Evolutionary conservation across 2,329 filamentous ascomycete species (phyloP), one percentile per base, ranked within the genome.

Genomic region (Neofusicoccum laricinum): DNA sequence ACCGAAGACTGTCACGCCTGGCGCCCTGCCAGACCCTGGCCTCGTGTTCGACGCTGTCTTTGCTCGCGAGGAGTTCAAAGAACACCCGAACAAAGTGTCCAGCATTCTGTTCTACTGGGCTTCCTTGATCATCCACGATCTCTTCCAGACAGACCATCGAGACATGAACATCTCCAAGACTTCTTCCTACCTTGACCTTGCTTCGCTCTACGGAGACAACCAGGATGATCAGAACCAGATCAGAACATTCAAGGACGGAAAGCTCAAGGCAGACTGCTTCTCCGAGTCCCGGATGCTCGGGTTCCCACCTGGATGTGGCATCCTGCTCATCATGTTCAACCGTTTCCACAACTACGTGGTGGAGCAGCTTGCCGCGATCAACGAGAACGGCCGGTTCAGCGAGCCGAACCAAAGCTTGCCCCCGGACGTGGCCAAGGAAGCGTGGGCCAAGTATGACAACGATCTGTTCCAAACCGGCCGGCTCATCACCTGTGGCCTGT

Each of bases 281-380:
- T 82, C 86, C 1, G 86, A 90, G 67, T 84, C 85, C 67, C 82
- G 89, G 12, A 78, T 90, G 2, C 79, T 90, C 17, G 84, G 85
- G 1, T 88, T 90, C 66, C 89, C 89, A 2, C 85, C 88, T 0
- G 89, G 88, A n/a, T 86, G 89, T 30, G 85, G 86, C 61, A 83
- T 85, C 21, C 78, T 90, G 66, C 76, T 91, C 32, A 84, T 91
- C 65, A 84, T 90, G 76, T 91, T 89, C 79, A 84, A 82, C 62
- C 76, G 80, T 12, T 95, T 95, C 77, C 93, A 97, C 77, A 97
- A 97, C 76, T 85, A 94, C 68, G 86, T 93, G 0, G 92, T 90
- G 1, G 85, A 88, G 62, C 89, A 93, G 65, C 81, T 97, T 19
- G 88, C 90, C 0, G 80, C 85, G 19, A 93, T 97, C 76, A 96